Base-by-base conservation (phyloP, 371 early-diverging fungal species). In the Mortierella sp. region DNA sequence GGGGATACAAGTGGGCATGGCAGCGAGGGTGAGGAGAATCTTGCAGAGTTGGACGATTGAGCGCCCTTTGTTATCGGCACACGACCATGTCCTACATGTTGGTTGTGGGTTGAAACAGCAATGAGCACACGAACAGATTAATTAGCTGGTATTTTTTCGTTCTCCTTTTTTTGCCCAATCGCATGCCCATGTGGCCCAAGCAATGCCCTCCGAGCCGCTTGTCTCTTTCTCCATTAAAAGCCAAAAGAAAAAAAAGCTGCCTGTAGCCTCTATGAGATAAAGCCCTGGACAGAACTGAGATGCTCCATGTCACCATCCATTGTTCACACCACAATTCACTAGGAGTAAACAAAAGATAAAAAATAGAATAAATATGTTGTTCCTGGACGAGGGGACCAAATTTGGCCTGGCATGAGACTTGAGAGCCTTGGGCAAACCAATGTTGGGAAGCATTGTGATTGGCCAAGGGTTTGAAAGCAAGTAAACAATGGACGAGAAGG, bases 111-210 rank as follows among this genome's bases (percentile, higher is more conserved):
- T 28, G 28, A 11, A 59, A 31, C 14, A 3, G 14, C 2, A 4
- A 37, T n/a, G 24, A 40, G 19, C 8, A 8, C 55, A 26, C 3
- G n/a, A 26, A n/a, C 13, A 24, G 26, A 55, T 55, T 55, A 55
- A 26, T 55, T 26, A 13, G 6, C 55, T 55, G 2, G 6, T 53
- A 1, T 19, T 53, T 53, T 53, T 48, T 51, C 1, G 44, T 46
- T 67, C 6, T 21, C 26, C 44, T 61, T 64, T 71, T 51, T 14
- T 9, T 43, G 0, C 11, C n/a, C 78, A 85, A 81, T 79, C 86
- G 16, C 77, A 85, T 69, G 57, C 57, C 31, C 48, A 71, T 34
- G 79, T 26, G 9, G 81, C 79, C n/a, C 69, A 59, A 31, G 46
- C 59, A 19, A 85, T 74, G 57, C 61, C 48, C 19, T 31, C 19